Percentiles rank a stretch among this genome's conserved stretches.
Evolutionary conservation across 2,329 filamentous ascomycete genomes (phyloP).

Genomic region (Venturia pyrina): DNA sequence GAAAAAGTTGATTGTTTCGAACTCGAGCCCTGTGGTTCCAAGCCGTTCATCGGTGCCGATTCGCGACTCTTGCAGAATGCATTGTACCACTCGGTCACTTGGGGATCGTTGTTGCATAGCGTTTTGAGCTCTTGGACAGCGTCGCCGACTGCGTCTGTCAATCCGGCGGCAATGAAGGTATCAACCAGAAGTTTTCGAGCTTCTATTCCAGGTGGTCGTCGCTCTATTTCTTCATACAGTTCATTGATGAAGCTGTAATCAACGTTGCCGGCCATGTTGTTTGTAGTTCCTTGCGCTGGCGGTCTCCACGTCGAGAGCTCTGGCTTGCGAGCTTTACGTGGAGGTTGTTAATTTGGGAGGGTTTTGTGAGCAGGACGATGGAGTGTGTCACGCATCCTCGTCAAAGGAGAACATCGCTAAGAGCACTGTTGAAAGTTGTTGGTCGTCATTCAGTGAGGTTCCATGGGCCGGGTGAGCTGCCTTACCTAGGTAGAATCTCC

Average conservation of each 20-base stretch:
- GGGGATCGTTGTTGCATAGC: not conserved
- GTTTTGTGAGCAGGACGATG: not conserved
- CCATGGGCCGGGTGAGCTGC: not conserved
- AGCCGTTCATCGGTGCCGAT: conserved; percentile 10
- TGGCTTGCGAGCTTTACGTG: not conserved
- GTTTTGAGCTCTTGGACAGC: conserved; percentile 2
- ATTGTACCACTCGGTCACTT: conserved; percentile 15
- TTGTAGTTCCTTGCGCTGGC: not conserved
- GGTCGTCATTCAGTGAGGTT: not conserved
- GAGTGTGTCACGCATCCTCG: not conserved
- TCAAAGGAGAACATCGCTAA: not conserved
- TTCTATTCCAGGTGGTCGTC: conserved; percentile 9
- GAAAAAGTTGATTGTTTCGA: not conserved
- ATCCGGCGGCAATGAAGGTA: conserved; percentile 7
- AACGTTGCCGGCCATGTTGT: conserved; percentile 17
- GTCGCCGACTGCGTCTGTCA: not conserved
- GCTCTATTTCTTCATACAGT: conserved; percentile 20
- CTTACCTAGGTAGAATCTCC: too few relatives aligned
- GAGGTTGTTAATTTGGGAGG: not conserved
- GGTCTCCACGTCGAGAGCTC: not conserved
- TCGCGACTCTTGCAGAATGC: conserved; percentile 15
- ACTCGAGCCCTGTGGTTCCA: not conserved
- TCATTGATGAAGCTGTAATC: conserved; percentile 25
- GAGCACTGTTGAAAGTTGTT: not conserved
- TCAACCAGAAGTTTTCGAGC: conserved; percentile 10